A percentile compares a stretch with the other conserved stretches of the same genome.
phyloP scores from a whole-genome alignment of 768 basidiomycete genomes.

The Cystobasidium onofrii region DNA sequence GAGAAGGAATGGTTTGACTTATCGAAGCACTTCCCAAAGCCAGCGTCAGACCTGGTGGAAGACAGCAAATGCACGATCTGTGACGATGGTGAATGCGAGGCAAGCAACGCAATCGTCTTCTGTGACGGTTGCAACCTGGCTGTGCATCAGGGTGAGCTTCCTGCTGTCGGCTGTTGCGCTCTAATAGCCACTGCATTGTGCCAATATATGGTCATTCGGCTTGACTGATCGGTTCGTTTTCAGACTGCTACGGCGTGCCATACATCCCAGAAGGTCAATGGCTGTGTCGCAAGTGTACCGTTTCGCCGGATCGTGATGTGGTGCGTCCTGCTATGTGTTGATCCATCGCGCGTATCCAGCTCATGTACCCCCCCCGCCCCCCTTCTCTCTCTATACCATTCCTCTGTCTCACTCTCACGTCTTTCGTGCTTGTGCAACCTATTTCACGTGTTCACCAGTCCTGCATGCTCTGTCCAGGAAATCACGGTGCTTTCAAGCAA shows the following conservation, averaged over 20 bases:
- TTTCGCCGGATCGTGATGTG: conserved; percentile 91
- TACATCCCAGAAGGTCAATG: conserved; percentile 99
- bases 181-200: not conserved
- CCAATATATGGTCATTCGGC: not conserved
- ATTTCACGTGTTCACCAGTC: no score
- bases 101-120: conserved; percentile 97
- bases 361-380: not conserved
- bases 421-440: no score
- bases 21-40: conserved; percentile 90
- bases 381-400: not conserved
- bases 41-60: conserved; percentile 75
- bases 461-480: conserved; percentile 90
- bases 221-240: not conserved
- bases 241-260: conserved; percentile 94
- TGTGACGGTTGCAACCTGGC: conserved; percentile 98
- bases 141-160: conserved; percentile 82
- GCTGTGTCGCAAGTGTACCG: conserved; percentile 96
- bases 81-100: conserved; percentile 96
- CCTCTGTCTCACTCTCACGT: no score
- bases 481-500: conserved; percentile 98
- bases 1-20: conserved; percentile 99
- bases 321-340: conserved; percentile 51
- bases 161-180: not conserved
- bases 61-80: conserved; percentile 95
- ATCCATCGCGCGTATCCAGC: no score